Evolutionary conservation across 2,329 filamentous ascomycete species (phyloP).

Genomic region (Exophiala xenobiotica): DNA sequence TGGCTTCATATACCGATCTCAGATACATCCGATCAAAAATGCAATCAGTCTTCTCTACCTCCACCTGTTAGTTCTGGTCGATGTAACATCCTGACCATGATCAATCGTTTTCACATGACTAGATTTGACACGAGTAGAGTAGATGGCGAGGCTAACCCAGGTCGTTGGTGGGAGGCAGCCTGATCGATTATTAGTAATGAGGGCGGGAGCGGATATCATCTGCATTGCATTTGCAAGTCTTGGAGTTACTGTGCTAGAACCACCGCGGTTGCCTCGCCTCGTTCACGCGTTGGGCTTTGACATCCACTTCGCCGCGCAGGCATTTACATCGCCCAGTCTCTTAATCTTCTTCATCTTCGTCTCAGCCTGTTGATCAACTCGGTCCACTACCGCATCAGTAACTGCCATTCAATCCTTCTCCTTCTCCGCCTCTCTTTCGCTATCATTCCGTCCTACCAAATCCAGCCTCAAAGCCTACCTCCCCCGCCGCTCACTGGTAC

Average conservation of each 20-base stretch:
- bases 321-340: background rate
- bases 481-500: constrained; percentile 23
- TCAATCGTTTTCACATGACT: background rate
- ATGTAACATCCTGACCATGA: background rate
- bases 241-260: too few species aligned
- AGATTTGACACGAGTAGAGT: too few species aligned
- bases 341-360: background rate
- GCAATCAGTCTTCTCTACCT: background rate
- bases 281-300: background rate
- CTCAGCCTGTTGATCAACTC: background rate
- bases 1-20: constrained; percentile 19
- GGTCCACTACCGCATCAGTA: background rate
- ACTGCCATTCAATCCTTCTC: background rate
- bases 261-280: constrained; percentile 1
- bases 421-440: constrained; percentile 6
- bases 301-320: background rate
- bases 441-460: constrained; percentile 16
- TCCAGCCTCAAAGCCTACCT: constrained; percentile 11
- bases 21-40: constrained; percentile 18
- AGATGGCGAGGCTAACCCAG: background rate
- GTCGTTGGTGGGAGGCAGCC: background rate
- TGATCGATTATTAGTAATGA: background rate
- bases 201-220: background rate
- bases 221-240: too few species aligned
- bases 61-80: too few species aligned